Base-by-base conservation (phyloP, 495 filamentous ascomycete species). In the Astrocystis sublimbata region DNA sequence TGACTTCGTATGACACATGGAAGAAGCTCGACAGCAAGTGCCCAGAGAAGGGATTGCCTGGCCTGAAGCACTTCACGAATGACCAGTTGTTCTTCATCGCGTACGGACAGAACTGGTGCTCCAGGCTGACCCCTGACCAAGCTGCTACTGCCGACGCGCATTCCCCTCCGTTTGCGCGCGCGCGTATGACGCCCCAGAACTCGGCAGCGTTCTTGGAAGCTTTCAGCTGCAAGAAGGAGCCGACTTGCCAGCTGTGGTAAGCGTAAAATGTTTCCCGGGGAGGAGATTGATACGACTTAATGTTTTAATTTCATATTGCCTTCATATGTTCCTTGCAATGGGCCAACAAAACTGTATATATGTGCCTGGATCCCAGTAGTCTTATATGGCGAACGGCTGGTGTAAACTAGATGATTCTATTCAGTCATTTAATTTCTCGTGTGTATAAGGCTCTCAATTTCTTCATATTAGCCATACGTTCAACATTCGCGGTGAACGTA, bases 21-120 rank as follows among this genome's bases (percentile, higher is more conserved):
- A 79, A 75, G 17, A 68, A 63, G 24, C 72, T 73, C 12, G 69
- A 78, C 15, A 75, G 78, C 28, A 73, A 81, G 2, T 60, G 55
- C 1, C 43, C 53, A 26, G 82, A 84, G 58, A 65, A 78, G 55
- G 70, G 81, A 31, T 72, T 88, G 1, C 86, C 86, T 0, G 86
- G 86, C 4, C 70, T 88, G 12, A 74, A 79, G 15, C 47, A 68
- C 9, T 89, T 87, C 57, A 81, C 78, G 30, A 85, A 84, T 60
- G 86, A 89, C 49, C 85, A 88, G 68, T 67, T 89, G 19, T 88
- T 88, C 78, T 88, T 86, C 61, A 79, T 88, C 46, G 74, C 79
- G 0, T 88, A 86, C 62, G 79, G 70, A 1, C 86, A 81, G 59
- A 84, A 78, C 78, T 88, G 84, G 83, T 89, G 86, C 67, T 50